Conservation (phyloP, 352 stramenopile genomes). For the Plasmopara viticola region DNA sequence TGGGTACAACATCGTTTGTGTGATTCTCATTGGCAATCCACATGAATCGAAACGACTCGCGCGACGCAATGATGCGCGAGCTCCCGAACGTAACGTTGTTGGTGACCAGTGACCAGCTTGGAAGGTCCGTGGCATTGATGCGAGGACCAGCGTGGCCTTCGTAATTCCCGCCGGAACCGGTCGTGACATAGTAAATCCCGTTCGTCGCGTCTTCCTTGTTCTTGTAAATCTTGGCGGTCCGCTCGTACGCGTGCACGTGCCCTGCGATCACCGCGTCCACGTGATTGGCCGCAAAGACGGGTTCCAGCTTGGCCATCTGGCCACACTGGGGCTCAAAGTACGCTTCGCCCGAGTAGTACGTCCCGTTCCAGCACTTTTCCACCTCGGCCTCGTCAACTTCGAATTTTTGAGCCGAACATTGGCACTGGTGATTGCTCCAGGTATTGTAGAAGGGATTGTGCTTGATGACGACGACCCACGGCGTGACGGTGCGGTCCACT, state of each 20-base stretch:
- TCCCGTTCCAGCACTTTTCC: slow-evolving; percentile 43
- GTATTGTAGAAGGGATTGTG: slow-evolving; percentile 71
- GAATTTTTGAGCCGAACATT: slow-evolving; percentile 36
- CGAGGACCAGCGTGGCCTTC: slow-evolving; percentile 38
- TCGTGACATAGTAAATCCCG: slow-evolving; percentile 44
- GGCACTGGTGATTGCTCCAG: slow-evolving; percentile 53
- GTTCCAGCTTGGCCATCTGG: slow-evolving; percentile 37
- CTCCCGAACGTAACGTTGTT: slow-evolving; percentile 44
- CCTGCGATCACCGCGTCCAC: slow-evolving; percentile 41
- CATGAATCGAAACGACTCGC: slow-evolving; percentile 34
- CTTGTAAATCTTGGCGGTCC: slow-evolving; percentile 42
- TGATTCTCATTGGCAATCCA: slow-evolving; percentile 44
- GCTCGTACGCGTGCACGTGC: slow-evolving; percentile 51
- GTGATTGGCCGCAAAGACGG: slow-evolving; percentile 33
- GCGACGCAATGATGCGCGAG: slow-evolving; percentile 39
- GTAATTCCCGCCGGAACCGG: slow-evolving; percentile 42
- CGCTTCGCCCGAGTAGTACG: slow-evolving; percentile 29
- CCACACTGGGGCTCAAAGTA: slow-evolving; percentile 40
- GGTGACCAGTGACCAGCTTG: slow-evolving; percentile 33
- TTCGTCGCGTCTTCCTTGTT: slow-evolving; percentile 35
- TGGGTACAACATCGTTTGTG: slow-evolving; percentile 28
- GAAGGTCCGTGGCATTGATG: slow-evolving; percentile 19
- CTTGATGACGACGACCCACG: slow-evolving; percentile 77
- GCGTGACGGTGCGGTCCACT: slow-evolving; percentile 61
- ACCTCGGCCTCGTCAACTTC: slow-evolving; percentile 25